Evolutionary conservation across 78 protist species (phyloP), one percentile per base, ranked within the genome.

Genomic region (Chrysochromulina tobinii): DNA sequence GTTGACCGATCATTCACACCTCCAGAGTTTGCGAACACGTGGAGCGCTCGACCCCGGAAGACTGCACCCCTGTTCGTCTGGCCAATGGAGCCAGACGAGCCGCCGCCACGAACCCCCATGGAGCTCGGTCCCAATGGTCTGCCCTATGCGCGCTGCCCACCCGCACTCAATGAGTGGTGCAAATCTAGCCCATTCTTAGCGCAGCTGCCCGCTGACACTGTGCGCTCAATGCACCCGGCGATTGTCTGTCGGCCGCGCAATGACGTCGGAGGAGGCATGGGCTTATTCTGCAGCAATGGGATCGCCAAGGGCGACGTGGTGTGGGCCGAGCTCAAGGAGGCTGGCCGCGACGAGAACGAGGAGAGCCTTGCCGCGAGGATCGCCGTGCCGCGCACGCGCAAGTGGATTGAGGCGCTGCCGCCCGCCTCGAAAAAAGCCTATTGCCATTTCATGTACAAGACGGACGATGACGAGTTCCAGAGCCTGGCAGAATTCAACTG

Each of bases 381-480:
- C 38, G 87, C 87, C 38, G 20, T 3, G 15, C 61, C 87, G 27
- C 87, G 87, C 27, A 6, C 87, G 87, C 87, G 87, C 48, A 50
- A 2, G 61, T 79, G 87, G 87, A 79, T 79, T 48, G 87, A 79
- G 48, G 59, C 87, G 58, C 87, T 79, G 18, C 87, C 87, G 20
- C 20, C 3, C 9, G 51, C 12, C 11, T 12, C 79, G 54, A 27
- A 64, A 17, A 2, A 11, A 1, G 87, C 61, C 9, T 79, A 79
- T 64, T 54, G 61, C 87, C 87, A 79, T 51, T 79, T 79, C 87
- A 79, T 79, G 87, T 79, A 79, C 87, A 79, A 79, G 87, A 53
- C 64, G 1, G 87, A 64, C 57, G 87, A 79, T 3, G 87, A 79
- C 66, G 87, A 53, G 61, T 79, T 12, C 61, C 87, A 79, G 87